These are phyloP conservation scores for Aspergillus phoenicis DNA, from an alignment of 2,329 filamentous ascomycete genomes.

Conservation along the genomic window DNA sequence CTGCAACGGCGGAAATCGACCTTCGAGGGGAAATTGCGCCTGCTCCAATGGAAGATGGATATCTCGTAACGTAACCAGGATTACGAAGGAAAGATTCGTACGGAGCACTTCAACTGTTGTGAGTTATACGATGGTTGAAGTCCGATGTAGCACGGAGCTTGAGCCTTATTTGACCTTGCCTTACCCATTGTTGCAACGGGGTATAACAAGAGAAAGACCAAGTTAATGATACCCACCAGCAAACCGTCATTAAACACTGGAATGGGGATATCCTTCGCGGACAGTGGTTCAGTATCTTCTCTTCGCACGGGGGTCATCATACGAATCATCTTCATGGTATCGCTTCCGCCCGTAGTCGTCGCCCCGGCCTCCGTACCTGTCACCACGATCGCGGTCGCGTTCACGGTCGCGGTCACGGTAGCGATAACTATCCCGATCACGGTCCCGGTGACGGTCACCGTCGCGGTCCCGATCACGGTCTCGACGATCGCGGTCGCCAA, in stretches of 20 bases:
- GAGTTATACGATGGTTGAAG: constrained; percentile 15
- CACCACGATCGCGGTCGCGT: constrained; percentile 54
- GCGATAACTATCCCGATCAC: constrained; percentile 58
- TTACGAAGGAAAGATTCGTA: constrained; percentile 2
- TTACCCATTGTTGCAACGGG: constrained; percentile 41
- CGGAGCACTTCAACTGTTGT: constrained; percentile 23
- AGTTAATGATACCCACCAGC: constrained; percentile 49
- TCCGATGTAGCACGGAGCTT: constrained; percentile 4
- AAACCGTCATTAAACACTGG: constrained; percentile 35
- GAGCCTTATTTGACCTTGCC: constrained; percentile 23
- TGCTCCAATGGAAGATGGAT: constrained; percentile 5
- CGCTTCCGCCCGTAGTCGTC: constrained; percentile 64
- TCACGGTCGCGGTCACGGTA: constrained; percentile 46
- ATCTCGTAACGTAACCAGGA: constrained; percentile 5
- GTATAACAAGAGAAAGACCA: constrained; percentile 30
- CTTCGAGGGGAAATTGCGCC: constrained; percentile 1
- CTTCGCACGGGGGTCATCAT: constrained; percentile 72
- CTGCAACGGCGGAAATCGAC: constrained; percentile 7
- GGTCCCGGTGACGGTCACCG: constrained; percentile 53
- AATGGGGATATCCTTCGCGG: constrained; percentile 17
- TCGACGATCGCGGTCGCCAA: constrained; percentile 50
- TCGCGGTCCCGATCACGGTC: constrained; percentile 54
- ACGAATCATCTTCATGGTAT: constrained; percentile 74
- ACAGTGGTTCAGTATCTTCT: constrained; percentile 56
- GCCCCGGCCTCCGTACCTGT: constrained; percentile 49